Evolutionary conservation across 2,329 filamentous ascomycete genomes (phyloP), one percentile per base, ranked within the genome.

Genomic region (Penicillium sp.): DNA sequence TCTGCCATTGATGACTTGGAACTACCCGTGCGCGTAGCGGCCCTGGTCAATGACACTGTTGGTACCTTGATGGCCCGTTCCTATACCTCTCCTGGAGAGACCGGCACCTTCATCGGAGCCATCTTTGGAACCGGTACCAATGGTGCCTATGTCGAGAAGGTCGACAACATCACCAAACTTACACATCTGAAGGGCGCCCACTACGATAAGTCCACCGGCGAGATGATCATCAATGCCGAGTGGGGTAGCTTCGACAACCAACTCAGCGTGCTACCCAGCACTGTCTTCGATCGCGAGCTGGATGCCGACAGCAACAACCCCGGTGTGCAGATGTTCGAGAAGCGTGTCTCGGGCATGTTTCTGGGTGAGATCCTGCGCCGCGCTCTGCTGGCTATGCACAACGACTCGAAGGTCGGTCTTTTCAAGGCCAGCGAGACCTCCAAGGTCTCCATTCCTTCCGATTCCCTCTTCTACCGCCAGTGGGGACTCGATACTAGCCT

Each of bases 111-210:
- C 8, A 76, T 98, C n/a, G 93, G 93, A 46, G 92, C 90, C 55
- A 98, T 98, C 63, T 98, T 98, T 63, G 92, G 92, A 60, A 98
- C 92, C 2, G 92, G 92, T 56, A 97, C 92, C 66, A 98, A 98
- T 68, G 93, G 93, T 46, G 93, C 93, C 1, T 98, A 97, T 69
- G 86, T 97, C 35, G 93, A 98, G 78, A 95, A 95, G 76, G 77
- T 95, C 15, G 74, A 80, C 61, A 91, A 89, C 59, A 82, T 97
- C 64, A 89, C 84, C 66, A 98, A 97, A 76, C 75, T 86, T 62
- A 71, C 73, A 40, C 58, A 70, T 38, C 75, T 81, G 13, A 75
- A 87, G 49, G 74, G 78, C 52, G 63, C 65, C 2, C 69, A 75
- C 35, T 93, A 87, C 60, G 89, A 96, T 71, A 78, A 77, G 42